These are phyloP conservation scores for Lanzia echinophila DNA, from an alignment of 2,329 filamentous ascomycete genomes.

Conservation along the genomic window DNA sequence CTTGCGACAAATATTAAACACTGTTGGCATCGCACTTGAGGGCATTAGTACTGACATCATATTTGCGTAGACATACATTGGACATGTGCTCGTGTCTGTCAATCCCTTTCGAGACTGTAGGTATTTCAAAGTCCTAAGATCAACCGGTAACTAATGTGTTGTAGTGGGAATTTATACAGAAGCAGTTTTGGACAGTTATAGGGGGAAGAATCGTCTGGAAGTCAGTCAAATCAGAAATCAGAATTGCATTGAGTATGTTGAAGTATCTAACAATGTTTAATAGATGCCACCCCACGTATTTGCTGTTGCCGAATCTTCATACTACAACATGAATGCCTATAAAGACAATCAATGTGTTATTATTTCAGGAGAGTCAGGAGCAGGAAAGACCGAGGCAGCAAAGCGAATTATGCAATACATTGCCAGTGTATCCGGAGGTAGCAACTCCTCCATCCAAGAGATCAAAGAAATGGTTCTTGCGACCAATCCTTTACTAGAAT, in stretches of 20 bases:
- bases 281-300: constrained; percentile 88
- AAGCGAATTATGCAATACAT: constrained; percentile 99
- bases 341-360: constrained; percentile 99
- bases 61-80: constrained; percentile 74
- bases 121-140: constrained; percentile 26
- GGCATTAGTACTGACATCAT: constrained; percentile 11
- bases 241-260: background rate
- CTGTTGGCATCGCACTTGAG: background rate
- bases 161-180: constrained; percentile 94
- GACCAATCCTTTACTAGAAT: constrained; percentile 93
- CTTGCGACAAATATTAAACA: background rate
- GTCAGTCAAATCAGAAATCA: constrained; percentile 30
- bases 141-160: constrained; percentile 31
- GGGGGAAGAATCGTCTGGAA: constrained; percentile 93
- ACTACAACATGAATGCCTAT: constrained; percentile 99
- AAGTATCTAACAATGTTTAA: constrained; percentile 12
- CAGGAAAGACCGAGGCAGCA: constrained; percentile 96
- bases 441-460: constrained; percentile 69
- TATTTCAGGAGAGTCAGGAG: constrained; percentile 96
- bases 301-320: constrained; percentile 89
- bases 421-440: constrained; percentile 86
- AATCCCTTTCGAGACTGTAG: constrained; percentile 89
- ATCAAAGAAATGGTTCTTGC: constrained; percentile 99
- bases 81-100: constrained; percentile 97
- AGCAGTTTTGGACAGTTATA: constrained; percentile 84